Evolutionary conservation across 768 basidiomycete genomes (phyloP).

Genomic region (Amanita molliuscula): DNA sequence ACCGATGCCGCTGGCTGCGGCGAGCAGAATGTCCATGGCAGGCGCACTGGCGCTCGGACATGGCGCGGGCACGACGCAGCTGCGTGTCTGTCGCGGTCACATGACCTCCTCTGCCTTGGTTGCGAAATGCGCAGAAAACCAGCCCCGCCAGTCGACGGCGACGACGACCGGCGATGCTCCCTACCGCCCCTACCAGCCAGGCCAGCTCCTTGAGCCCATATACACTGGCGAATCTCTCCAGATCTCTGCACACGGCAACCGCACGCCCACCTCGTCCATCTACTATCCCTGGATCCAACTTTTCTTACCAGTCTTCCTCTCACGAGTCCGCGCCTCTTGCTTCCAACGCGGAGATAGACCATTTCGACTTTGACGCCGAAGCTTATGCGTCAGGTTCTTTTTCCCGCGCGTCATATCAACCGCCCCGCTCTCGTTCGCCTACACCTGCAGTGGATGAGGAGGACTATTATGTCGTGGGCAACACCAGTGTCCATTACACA

Average conservation of each 20-base stretch:
- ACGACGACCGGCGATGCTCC: conserved; percentile 15
- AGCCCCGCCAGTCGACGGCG: conserved; percentile 14
- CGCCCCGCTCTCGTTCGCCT: conserved; percentile 63
- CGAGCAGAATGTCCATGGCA: conserved; percentile 32
- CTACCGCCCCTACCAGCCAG: conserved; percentile 46
- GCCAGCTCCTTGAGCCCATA: conserved; percentile 51
- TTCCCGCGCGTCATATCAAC: conserved; percentile 34
- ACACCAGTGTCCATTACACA: conserved; percentile 47
- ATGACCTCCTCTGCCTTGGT: neutral
- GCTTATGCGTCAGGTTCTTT: conserved; percentile 59
- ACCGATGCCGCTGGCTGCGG: conserved; percentile 31
- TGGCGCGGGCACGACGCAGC: neutral
- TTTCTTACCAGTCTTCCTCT: conserved; percentile 18
- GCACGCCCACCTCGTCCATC: conserved; percentile 20
- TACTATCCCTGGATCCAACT: conserved; percentile 24
- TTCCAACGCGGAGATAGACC: conserved; percentile 34
- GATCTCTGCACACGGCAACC: conserved; percentile 29
- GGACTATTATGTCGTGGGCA: conserved; percentile 50
- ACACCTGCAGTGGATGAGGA: conserved; percentile 70
- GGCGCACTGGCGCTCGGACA: neutral
- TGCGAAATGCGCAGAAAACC: conserved; percentile 23
- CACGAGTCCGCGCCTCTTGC: conserved; percentile 21
- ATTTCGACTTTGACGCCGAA: conserved; percentile 56
- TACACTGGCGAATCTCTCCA: conserved; percentile 58
- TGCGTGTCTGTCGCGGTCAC: neutral